These are phyloP conservation scores for Epichloe gansuensis DNA, from an alignment of 2,329 filamentous ascomycete genomes.

Conservation along the genomic window DNA sequence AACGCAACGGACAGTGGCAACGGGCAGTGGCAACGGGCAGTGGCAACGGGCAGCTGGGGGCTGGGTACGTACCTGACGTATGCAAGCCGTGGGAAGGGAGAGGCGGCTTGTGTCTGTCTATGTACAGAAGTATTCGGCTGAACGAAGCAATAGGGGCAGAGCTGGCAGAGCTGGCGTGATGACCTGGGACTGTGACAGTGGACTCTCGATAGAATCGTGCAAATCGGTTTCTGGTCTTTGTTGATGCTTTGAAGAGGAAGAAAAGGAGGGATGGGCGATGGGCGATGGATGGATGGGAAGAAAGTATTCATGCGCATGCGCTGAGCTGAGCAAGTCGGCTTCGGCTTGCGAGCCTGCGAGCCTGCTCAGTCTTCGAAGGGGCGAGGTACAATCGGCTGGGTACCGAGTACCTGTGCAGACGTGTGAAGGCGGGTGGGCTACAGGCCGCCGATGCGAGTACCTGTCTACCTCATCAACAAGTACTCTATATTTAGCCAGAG, in stretches of 20 bases:
- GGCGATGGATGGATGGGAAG: slow-evolving; percentile 17
- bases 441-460: background rate
- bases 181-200: slow-evolving; percentile 47
- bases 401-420: background rate
- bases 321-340: background rate
- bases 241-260: slow-evolving; percentile 33
- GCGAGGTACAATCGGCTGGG: background rate
- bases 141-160: slow-evolving; percentile 16
- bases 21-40: no score
- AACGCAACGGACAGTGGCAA: background rate
- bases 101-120: slow-evolving; percentile 12
- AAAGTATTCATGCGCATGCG: slow-evolving; percentile 11
- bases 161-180: slow-evolving; percentile 38
- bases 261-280: slow-evolving; percentile 24
- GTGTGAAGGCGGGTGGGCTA: no score
- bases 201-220: slow-evolving; percentile 40
- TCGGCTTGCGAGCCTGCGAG: background rate
- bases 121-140: slow-evolving; percentile 7
- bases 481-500: background rate
- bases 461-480: background rate
- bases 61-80: slow-evolving; percentile 21
- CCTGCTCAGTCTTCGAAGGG: background rate
- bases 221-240: slow-evolving; percentile 37
- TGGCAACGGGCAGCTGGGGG: background rate
- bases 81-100: slow-evolving; percentile 15